Percentiles rank a stretch among this genome's conserved stretches.
Evolutionary conservation across 257 asterid species (phyloP).

Genomic region (Salvia miltiorrhiza): DNA sequence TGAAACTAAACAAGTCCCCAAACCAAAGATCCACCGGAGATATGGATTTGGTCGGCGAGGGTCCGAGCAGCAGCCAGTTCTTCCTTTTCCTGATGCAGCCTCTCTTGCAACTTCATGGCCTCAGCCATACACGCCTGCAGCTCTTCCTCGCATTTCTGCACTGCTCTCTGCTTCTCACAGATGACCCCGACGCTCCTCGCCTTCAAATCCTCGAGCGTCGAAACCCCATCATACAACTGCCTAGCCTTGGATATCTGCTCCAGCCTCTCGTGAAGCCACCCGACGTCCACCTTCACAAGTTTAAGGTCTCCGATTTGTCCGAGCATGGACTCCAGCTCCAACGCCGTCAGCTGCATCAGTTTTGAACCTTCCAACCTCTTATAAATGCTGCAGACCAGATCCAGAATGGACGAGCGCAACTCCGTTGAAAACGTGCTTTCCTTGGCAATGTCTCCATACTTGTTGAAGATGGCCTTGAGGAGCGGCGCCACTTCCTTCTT

Average conservation of each 20-base stretch:
- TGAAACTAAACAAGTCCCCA: conserved; percentile 9
- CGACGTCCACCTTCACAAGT: conserved; percentile 4
- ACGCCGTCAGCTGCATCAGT: neutral
- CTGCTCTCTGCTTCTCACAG: neutral
- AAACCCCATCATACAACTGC: neutral
- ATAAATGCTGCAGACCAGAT: conserved; percentile 14
- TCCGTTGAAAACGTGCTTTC: neutral
- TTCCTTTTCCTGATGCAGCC: neutral
- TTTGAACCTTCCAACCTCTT: conserved; percentile 5
- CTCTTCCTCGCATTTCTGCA: neutral
- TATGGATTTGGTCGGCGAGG: neutral
- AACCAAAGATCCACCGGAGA: neutral
- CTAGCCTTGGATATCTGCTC: neutral
- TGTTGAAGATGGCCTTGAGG: conserved; percentile 5
- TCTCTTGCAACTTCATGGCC: neutral
- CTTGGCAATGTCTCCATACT: conserved; percentile 7
- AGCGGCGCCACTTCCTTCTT: neutral
- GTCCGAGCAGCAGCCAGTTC: neutral
- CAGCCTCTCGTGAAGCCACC: neutral
- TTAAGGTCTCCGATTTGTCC: conserved; percentile 6
- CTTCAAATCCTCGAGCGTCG: neutral
- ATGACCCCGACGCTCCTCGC: neutral
- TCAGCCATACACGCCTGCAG: neutral
- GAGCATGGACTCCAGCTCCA: neutral
- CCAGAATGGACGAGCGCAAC: conserved; percentile 11